Base-by-base conservation (phyloP, 768 basidiomycete species). In the Lactifluus subvellereus region DNA sequence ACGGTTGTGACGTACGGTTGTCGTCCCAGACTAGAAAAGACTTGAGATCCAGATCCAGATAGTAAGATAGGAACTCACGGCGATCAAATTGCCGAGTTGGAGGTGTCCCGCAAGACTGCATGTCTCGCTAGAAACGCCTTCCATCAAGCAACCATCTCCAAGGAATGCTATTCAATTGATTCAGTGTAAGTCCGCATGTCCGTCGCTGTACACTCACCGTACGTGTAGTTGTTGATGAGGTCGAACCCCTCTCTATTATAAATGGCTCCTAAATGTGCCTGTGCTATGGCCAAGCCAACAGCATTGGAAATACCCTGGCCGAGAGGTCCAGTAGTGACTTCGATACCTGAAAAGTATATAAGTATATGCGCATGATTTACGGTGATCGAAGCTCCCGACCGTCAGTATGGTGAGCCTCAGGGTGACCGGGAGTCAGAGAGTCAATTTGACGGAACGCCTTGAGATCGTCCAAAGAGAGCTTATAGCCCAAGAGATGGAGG, bases 91-190 rank as follows among this genome's bases (percentile, higher is more conserved):
- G 60, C 91, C 94, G 47, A 98, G 83, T 73, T 94, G 87, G 70
- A 97, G 82, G 77, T 98, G 95, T 66, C 94, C 95, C 64, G 93
- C 94, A 66, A 97, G 82, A 70, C 89, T 92, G 64, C 89, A 88
- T 45, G 95, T 93, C 74, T 98, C 95, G 66, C 83, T 82, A n/a
- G 94, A 83, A 68, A 98, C 87, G 80, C 95, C 95, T 76, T 98
- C 95, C 89, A 95, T 94, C 58, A 98, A 81, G 77, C 95, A 98
- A 51, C 95, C 95, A 76, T 98, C 95, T 70, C 95, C 95, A 64
- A 84, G 81, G 79, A 97, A 96, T 56, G 89, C 91, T 91, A 65
- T 20, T 56, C 22, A n/a, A 54, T 61, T 58, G 8, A 62, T 22
- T 55, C 62, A 54, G 57, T 60, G 56, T 54, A 22, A 40, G 49